These are phyloP conservation scores for Casuarina equisetifolia DNA, from an alignment of 306 rosid species.

Conservation along the genomic window DNA sequence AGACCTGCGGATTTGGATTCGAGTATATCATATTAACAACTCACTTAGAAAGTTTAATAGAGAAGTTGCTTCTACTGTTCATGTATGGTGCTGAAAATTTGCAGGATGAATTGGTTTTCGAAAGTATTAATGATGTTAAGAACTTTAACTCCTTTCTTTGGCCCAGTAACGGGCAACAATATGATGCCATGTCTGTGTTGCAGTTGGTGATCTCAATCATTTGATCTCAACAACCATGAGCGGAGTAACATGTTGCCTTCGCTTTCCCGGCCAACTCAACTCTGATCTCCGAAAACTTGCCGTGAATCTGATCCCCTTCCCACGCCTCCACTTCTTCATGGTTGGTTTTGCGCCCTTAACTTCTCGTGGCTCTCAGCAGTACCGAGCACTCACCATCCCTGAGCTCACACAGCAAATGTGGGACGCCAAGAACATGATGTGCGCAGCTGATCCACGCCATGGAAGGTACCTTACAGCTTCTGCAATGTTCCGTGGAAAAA, in stretches of 20 bases:
- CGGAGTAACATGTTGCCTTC: slow-evolving; percentile 89
- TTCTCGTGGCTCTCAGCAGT: slow-evolving; percentile 69
- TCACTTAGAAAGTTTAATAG: too few species aligned
- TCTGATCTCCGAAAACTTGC: slow-evolving; percentile 86
- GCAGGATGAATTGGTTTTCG: too few species aligned
- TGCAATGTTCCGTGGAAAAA: slow-evolving; percentile 83
- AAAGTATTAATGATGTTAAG: too few species aligned
- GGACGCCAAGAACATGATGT: slow-evolving; percentile 86
- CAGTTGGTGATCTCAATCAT: slow-evolving; percentile 93
- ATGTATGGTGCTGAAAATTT: too few species aligned
- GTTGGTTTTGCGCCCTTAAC: slow-evolving; percentile 89
- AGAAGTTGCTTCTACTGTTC: too few species aligned
- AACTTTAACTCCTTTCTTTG: too few species aligned
- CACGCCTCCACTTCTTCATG: slow-evolving; percentile 86
- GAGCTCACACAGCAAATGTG: slow-evolving; percentile 96
- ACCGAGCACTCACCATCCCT: slow-evolving; percentile 76
- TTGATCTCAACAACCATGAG: slow-evolving; percentile 94
- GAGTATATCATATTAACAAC: too few species aligned
- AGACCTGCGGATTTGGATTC: too few species aligned
- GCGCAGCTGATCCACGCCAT: slow-evolving; percentile 88
- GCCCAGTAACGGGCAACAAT: too few species aligned
- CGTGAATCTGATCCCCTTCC: slow-evolving; percentile 76
- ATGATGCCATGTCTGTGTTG: slow-evolving; percentile 4
- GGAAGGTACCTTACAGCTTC: slow-evolving; percentile 86
- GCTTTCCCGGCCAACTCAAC: slow-evolving; percentile 89